Base-by-base conservation (phyloP, 768 basidiomycete species). In the Cystoderma amianthinum region DNA sequence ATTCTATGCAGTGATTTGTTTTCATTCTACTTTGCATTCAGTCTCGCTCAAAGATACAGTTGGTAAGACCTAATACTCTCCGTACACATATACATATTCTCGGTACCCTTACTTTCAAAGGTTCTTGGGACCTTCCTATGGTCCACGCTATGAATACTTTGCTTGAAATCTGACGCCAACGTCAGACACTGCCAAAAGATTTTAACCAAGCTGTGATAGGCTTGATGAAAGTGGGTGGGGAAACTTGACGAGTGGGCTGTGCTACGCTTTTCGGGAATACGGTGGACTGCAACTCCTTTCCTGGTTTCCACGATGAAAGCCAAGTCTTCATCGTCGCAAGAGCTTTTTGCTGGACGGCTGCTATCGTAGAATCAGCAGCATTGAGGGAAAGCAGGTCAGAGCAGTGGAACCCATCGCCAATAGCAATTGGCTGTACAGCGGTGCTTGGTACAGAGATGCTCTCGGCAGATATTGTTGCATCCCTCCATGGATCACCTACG, bases 401-500 rank as follows among this genome's bases (percentile, higher is more conserved):
- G 52, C 72, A 72, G 49, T 85, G 84, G 69, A 81, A 86, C 0
- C 79, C 84, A 46, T 81, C 71, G 18, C 76, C 62, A 10, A 74
- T 54, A 12, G 63, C 70, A 40, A 85, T 78, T 0, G 79, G 78
- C 49, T 81, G 80, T 1, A 54, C 55, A 1, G 67, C 41, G 2
- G 76, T 81, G 53, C 71, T 81, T 16, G 53, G 30, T 39, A 72
- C 62, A 43, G 57, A 45, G 15, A 69, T 62, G 10, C 64, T 65
- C 17, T 73, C 68, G 0, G 82, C 74, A 3, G 83, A 85, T 4
- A 85, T 65, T 0, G 83, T 85, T 4, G 77, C 73, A 41, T 80
- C 78, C 38, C 74, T 69, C 83, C 83, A 86, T 13, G 85, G 83
- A 50, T 86, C 83, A 33, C 80, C 82, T 85, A 22, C 5, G 25